These are phyloP conservation scores for Stylonectria norvegica DNA, from an alignment of 2,329 filamentous ascomycete genomes.

Conservation along the genomic window DNA sequence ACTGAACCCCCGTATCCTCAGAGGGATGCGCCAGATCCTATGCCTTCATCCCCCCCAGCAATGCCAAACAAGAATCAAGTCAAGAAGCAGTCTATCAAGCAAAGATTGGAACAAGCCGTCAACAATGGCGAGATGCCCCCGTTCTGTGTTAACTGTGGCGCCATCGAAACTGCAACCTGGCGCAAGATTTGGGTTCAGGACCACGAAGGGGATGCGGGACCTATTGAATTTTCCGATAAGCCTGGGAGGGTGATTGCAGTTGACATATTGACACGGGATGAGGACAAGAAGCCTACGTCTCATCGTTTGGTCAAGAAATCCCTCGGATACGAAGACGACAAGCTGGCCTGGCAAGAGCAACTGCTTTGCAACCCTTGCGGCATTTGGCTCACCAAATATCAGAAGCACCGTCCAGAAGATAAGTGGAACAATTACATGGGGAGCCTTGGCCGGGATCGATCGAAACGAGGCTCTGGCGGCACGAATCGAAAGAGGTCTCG, in stretches of 20 bases:
- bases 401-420: conserved; percentile 75
- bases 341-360: conserved; percentile 64
- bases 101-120: conserved; percentile 61
- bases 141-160: conserved; percentile 89
- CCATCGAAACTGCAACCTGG: conserved; percentile 96
- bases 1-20: conserved; percentile 41
- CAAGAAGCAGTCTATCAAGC: conserved; percentile 60
- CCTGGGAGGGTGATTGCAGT: conserved; percentile 73
- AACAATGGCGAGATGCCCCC: conserved; percentile 79
- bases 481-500: conserved; percentile 47
- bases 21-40: conserved; percentile 39
- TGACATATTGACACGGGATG: conserved; percentile 61
- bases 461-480: conserved; percentile 43
- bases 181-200: conserved; percentile 85
- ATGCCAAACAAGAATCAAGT: conserved; percentile 61
- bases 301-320: conserved; percentile 80
- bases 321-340: conserved; percentile 59
- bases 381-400: conserved; percentile 89
- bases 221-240: conserved; percentile 68
- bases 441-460: conserved; percentile 49
- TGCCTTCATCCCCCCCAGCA: conserved; percentile 41
- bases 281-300: conserved; percentile 57
- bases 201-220: conserved; percentile 64
- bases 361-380: conserved; percentile 94
- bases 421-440: conserved; percentile 71